phyloP scores from a whole-genome alignment of 306 rosid genomes.

The Benincasa hispida region DNA sequence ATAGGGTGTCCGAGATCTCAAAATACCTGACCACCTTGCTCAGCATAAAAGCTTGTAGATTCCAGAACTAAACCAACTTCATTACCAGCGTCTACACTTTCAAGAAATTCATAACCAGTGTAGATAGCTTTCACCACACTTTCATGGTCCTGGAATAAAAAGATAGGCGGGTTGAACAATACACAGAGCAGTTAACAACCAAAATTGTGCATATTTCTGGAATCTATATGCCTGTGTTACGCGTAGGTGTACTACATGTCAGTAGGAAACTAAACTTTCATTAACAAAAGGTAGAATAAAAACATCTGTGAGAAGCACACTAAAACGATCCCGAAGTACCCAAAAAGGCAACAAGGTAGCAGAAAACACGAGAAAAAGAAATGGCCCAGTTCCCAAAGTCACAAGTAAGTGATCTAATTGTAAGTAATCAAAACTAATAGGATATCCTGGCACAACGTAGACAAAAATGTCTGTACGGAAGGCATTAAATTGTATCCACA shows the following conservation, averaged over 20 bases:
- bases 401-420: not conserved
- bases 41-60: constrained; percentile 95
- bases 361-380: not conserved
- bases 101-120: constrained; percentile 63
- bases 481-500: not conserved
- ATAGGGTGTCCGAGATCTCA: not conserved
- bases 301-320: not conserved
- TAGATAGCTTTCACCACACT: constrained; percentile 72
- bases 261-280: not conserved
- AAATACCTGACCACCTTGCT: constrained; percentile 99
- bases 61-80: constrained; percentile 74
- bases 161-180: constrained; percentile 12
- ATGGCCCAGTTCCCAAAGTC: not conserved
- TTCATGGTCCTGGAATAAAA: constrained; percentile 53
- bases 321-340: not conserved
- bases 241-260: not conserved
- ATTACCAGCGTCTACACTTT: constrained; percentile 34
- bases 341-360: not conserved
- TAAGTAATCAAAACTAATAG: not conserved
- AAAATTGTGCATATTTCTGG: not conserved
- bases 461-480: not conserved
- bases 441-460: not conserved
- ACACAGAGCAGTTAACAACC: constrained; percentile 6
- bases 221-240: not conserved
- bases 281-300: not conserved